Conservation (phyloP, 177 flowering plant genomes). For the Vitis hybrid region DNA sequence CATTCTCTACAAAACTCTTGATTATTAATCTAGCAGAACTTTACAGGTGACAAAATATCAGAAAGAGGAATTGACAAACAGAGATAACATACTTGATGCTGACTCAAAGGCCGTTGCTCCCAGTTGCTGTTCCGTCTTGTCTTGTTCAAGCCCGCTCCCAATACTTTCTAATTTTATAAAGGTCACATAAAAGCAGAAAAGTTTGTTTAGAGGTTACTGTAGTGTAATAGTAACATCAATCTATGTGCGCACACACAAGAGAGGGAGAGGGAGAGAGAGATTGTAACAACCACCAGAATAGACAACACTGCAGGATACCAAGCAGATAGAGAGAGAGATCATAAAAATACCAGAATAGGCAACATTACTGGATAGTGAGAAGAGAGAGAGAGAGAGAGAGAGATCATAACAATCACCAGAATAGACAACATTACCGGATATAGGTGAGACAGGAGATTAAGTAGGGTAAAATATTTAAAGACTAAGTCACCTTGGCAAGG, state of each 20-base stretch:
- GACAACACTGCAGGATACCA: no score
- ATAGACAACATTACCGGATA: not conserved
- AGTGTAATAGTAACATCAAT: no score
- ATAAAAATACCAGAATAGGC: not conserved
- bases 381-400: not conserved
- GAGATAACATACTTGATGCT: constrained; percentile 55
- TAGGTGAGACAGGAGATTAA: not conserved
- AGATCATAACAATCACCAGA: not conserved
- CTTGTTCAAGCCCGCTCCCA: constrained; percentile 87
- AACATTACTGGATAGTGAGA: not conserved
- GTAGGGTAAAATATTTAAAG: not conserved
- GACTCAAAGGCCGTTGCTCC: constrained; percentile 89
- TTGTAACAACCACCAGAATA: no score
- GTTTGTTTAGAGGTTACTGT: not conserved
- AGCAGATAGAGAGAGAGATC: not conserved
- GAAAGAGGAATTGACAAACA: not conserved
- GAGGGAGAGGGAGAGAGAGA: no score
- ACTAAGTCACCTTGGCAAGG: constrained; percentile 59
- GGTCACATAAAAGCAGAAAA: not conserved
- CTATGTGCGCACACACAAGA: no score
- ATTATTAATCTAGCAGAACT: no score
- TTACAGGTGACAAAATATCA: not conserved
- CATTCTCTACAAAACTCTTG: no score
- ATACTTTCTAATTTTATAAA: constrained; percentile 48
- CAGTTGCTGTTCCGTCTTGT: constrained; percentile 92